Evolutionary conservation across 331 rosid species (phyloP), one percentile per base, ranked within the genome.

Genomic region (Quercus tomentella): DNA sequence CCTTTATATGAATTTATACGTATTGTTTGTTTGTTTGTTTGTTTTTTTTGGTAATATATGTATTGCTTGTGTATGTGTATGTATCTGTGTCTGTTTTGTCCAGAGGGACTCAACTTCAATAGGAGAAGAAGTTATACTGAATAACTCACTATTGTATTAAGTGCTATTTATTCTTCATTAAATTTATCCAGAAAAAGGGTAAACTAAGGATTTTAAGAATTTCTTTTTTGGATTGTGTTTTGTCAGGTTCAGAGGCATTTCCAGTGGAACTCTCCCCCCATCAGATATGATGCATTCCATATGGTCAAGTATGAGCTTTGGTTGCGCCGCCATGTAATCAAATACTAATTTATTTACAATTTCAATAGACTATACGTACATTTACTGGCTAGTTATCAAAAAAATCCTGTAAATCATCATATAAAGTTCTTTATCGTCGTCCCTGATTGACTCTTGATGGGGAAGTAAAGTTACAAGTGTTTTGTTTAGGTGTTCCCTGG

Each of bases 301-400:
- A 88, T 96, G 99, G 97, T 93, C 60, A 96, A 91, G 97, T 93
- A 93, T 74, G 97, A 96, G 62, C 97, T 96, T 72, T 96, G 97
- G 97, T 81, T 93, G 81, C 90, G 90, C 82, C 97, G 81, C 78
- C 97, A 90, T 88, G 88, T 89, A 31, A 84, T 96, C 82, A 87
- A 90, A 81, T 93, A 93, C 78, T 93, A 86, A 87, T 78, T 28
- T 35, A 11, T 51, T 73, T 60, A 57, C 74, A 74, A 73, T 75
- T 72, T 75, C 69, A 37, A 45, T 80, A 57, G 26, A 70, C 54
- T 75, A 83, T 60, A 85, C 87, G 84, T 81, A 80, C 86, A 77
- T 77, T 67, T 28, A 75, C 77, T 84, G 82, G 82, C 82, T 83
- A 86, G 91, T 77, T 81, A 77, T 78, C 65, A 37, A 45, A 41